Conservation (phyloP, 75 land plant species). For the Selaginella tamariscina region DNA sequence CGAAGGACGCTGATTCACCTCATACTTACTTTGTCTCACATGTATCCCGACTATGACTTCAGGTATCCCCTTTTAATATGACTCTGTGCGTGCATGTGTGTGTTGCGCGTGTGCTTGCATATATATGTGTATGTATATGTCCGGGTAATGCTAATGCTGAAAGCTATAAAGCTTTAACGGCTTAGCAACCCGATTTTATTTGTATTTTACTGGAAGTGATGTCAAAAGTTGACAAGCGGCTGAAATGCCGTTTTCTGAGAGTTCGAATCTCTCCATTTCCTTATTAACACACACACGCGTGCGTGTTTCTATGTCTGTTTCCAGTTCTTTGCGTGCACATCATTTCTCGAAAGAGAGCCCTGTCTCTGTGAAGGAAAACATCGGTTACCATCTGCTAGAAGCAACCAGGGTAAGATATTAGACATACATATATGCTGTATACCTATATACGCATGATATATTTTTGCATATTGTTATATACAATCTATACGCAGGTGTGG, state of each 20-base stretch:
- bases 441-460: too few species aligned
- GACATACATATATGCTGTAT: neutral
- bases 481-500: too few species aligned
- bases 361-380: conserved; percentile 48
- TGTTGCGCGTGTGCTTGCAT: too few species aligned
- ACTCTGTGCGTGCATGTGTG: neutral
- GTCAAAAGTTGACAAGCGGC: conserved; percentile 75
- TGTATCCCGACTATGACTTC: conserved; percentile 92
- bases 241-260: conserved; percentile 62
- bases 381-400: conserved; percentile 54
- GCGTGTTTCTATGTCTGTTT: too few species aligned
- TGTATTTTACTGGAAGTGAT: conserved; percentile 49
- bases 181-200: conserved; percentile 44
- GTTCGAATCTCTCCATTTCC: conserved; percentile 97
- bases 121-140: too few species aligned
- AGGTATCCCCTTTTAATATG: conserved; percentile 34
- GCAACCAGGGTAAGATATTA: conserved; percentile 53
- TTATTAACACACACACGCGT: conserved; percentile 1
- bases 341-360: conserved; percentile 49
- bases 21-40: conserved; percentile 60
- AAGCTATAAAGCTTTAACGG: too few species aligned
- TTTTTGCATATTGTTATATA: too few species aligned
- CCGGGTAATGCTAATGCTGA: too few species aligned
- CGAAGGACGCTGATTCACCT: conserved; percentile 67
- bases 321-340: conserved; percentile 61